Evolutionary conservation across 1,139 yeast genomes (phyloP), one percentile per base, ranked within the genome.

Genomic region (Candida neerlandica): DNA sequence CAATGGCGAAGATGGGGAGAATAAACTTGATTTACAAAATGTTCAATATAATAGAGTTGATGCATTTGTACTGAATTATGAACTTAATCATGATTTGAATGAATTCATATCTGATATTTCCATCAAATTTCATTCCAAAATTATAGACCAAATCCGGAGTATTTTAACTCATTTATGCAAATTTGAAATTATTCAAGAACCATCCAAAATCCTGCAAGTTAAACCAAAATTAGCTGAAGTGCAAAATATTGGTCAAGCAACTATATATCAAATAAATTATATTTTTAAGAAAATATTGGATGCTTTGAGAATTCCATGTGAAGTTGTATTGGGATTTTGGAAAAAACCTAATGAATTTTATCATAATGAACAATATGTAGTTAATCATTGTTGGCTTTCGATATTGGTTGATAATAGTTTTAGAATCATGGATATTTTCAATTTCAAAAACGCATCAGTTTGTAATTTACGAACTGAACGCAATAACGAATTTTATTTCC

Each of bases 301-400:
- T 51, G 78, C 86, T 0, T 73, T 92, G 47, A 83, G 86, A 21
- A 78, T 94, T 41, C 85, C 86, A 10, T 81, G 91, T 54, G 95
- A 88, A 55, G 77, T 91, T 1, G 84, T 94, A 1, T 71, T 84
- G 33, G 99, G 99, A 2, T 89, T 89, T 58, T 77, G 94, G 71
- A 90, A 92, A 62, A 80, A 84, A 32, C 96, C 96, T 4, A 82
- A 83, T 44, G 84, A 80, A 55, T 69, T 76, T 52, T 75, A 77
- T 55, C 80, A 75, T 55, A 70, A 73, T 51, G 82, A 82, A 66
- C 67, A 68, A 51, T 81, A 84, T 48, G 81, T 82, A 34, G 73
- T 85, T 41, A 90, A 91, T 61, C 99, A 94, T 66, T 84, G 89
- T 52, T 94, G 99, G 99, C 77, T 91, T 49, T 83, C 96, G 1